Percentiles rank a stretch among this genome's conserved stretches.
phyloP scores from a whole-genome alignment of 441 rosid species.

The Eutrema salsugineum region DNA sequence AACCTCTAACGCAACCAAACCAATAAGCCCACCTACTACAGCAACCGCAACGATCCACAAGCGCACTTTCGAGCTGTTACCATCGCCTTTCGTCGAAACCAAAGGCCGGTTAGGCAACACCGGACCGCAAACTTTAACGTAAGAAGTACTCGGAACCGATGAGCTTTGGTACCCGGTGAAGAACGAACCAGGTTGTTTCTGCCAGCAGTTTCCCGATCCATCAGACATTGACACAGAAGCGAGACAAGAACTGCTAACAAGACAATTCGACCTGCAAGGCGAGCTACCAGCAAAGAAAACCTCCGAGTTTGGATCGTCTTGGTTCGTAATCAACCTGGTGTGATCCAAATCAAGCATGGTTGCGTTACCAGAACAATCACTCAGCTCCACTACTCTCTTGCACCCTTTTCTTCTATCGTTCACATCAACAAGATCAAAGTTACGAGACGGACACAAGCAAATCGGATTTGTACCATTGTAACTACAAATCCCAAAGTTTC shows the following conservation, averaged over 20 bases:
- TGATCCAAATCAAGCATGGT: conserved; percentile 55
- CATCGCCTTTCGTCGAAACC: conserved; percentile 5
- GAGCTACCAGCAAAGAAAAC: conserved; percentile 46
- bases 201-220: conserved; percentile 69
- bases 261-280: conserved; percentile 61
- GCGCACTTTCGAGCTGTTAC: conserved; percentile 32
- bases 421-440: conserved; percentile 57
- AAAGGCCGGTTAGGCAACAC: conserved; percentile 39
- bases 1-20: conserved; percentile 42
- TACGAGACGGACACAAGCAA: conserved; percentile 64
- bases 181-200: conserved; percentile 45
- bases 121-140: conserved; percentile 67
- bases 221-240: conserved; percentile 70
- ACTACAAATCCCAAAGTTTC: conserved; percentile 64
- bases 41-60: conserved; percentile 51
- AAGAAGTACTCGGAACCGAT: conserved; percentile 59
- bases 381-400: conserved; percentile 53
- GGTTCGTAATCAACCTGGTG: conserved; percentile 43
- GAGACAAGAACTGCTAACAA: conserved; percentile 42
- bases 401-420: conserved; percentile 62
- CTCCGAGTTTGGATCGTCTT: conserved; percentile 37
- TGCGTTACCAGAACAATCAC: conserved; percentile 44
- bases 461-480: conserved; percentile 46
- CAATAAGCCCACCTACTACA: conserved; percentile 41
- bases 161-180: conserved; percentile 62